Evolutionary conservation across 768 basidiomycete genomes (phyloP).

Genomic region (Lyophyllum shimeji): DNA sequence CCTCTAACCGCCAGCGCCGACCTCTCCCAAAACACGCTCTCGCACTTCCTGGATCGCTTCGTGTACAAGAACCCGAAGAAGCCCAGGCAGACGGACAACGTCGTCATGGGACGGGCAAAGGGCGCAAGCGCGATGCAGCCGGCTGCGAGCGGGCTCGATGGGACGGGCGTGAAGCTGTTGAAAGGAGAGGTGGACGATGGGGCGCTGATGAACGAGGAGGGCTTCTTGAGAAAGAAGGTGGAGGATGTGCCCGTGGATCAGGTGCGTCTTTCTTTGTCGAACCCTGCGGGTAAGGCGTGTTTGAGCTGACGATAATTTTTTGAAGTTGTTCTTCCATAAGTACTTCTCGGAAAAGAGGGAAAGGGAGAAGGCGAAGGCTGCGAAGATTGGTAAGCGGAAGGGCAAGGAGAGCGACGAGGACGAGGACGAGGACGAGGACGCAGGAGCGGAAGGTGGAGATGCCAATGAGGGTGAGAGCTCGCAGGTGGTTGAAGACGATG

Average conservation of each 20-base stretch:
- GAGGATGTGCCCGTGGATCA: constrained; percentile 87
- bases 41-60: constrained; percentile 95
- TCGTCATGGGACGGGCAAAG: constrained; percentile 41
- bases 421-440: constrained; percentile 35
- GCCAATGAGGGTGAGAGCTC: constrained; percentile 42
- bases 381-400: constrained; percentile 36
- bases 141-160: constrained; percentile 64
- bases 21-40: constrained; percentile 88
- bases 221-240: constrained; percentile 67
- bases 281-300: not conserved
- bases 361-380: constrained; percentile 45
- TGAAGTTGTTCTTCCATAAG: constrained; percentile 85
- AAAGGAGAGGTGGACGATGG: constrained; percentile 51
- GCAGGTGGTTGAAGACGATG: constrained; percentile 27
- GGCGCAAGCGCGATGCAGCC: constrained; percentile 97
- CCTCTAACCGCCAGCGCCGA: constrained; percentile 84
- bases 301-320: not conserved
- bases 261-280: constrained; percentile 37
- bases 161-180: constrained; percentile 67
- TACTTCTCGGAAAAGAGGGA: constrained; percentile 78
- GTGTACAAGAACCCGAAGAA: constrained; percentile 97
- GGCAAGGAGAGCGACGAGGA: constrained; percentile 37
- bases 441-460: constrained; percentile 36
- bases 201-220: constrained; percentile 67
- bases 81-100: constrained; percentile 30